A percentile compares a stretch with the other conserved stretches of the same genome.
These are phyloP conservation scores for Falciphora oryzae DNA, from an alignment of 2,329 filamentous ascomycete species.

Conservation along the genomic window DNA sequence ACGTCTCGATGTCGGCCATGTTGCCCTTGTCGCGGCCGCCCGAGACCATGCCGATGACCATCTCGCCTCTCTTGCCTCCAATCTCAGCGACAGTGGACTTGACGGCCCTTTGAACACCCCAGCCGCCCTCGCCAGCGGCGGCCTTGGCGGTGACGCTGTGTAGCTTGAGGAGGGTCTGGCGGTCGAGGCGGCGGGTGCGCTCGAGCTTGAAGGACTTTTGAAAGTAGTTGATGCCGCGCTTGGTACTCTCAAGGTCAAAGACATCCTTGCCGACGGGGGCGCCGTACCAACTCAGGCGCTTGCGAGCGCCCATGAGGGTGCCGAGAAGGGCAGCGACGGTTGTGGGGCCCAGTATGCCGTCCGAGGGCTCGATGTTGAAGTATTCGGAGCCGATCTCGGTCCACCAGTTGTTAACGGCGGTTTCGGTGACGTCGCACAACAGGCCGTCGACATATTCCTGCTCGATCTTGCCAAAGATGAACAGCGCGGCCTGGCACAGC, in stretches of 20 bases:
- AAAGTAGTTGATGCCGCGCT: slow-evolving; percentile 79
- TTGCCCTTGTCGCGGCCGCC: slow-evolving; percentile 80
- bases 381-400: slow-evolving; percentile 85
- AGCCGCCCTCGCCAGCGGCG: slow-evolving; percentile 78
- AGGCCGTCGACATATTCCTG: slow-evolving; percentile 86
- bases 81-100: slow-evolving; percentile 94
- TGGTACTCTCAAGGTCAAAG: slow-evolving; percentile 78
- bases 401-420: slow-evolving; percentile 92
- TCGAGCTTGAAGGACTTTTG: slow-evolving; percentile 84
- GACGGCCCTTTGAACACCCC: slow-evolving; percentile 88
- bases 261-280: slow-evolving; percentile 85
- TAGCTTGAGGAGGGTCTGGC: slow-evolving; percentile 73
- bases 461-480: slow-evolving; percentile 82
- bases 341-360: slow-evolving; percentile 87
- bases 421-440: slow-evolving; percentile 89
- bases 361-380: slow-evolving; percentile 86
- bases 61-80: slow-evolving; percentile 87
- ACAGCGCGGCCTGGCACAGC: slow-evolving; percentile 82
- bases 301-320: slow-evolving; percentile 82
- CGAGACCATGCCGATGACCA: slow-evolving; percentile 85
- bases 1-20: slow-evolving; percentile 87
- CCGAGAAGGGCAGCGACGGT: slow-evolving; percentile 86
- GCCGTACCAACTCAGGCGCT: slow-evolving; percentile 77
- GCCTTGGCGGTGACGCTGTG: slow-evolving; percentile 85
- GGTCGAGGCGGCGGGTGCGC: slow-evolving; percentile 72